Evolutionary conservation across 768 basidiomycete genomes (phyloP).

Genomic region (Trametes villosa): DNA sequence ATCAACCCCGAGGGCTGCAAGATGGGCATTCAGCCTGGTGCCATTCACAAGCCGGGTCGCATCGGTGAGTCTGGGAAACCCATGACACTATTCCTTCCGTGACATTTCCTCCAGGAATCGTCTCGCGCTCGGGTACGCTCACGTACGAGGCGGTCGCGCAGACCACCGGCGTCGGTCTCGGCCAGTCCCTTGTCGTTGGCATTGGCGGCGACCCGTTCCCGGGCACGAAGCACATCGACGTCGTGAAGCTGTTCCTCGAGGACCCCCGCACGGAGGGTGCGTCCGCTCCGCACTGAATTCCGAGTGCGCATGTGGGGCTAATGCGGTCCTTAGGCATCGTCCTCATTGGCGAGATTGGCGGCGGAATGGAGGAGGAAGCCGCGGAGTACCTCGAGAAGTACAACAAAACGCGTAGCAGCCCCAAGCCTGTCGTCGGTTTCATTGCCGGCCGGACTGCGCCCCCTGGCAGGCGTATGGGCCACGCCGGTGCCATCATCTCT

Average conservation of each 20-base stretch:
- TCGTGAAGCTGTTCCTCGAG: slow-evolving; percentile 93
- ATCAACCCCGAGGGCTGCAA: slow-evolving; percentile 98
- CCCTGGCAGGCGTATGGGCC: slow-evolving; percentile 97
- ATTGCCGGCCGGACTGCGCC: slow-evolving; percentile 98
- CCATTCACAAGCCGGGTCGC: slow-evolving; percentile 95
- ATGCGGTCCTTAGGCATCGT: slow-evolving; percentile 71
- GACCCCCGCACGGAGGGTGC: slow-evolving; percentile 92
- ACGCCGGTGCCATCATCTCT: slow-evolving; percentile 97
- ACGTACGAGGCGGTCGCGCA: slow-evolving; percentile 99
- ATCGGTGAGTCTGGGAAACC: slow-evolving; percentile 63
- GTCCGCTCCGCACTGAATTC: slow-evolving; percentile 16
- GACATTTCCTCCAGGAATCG: slow-evolving; percentile 65
- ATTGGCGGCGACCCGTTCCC: slow-evolving; percentile 99
- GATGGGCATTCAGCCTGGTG: slow-evolving; percentile 98
- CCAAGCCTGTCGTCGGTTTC: slow-evolving; percentile 97
- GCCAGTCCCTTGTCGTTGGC: slow-evolving; percentile 94
- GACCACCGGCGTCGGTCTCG: slow-evolving; percentile 93
- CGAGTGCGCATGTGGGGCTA: neutral
- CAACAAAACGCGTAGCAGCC: slow-evolving; percentile 84
- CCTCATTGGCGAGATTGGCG: slow-evolving; percentile 98
- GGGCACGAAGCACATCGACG: slow-evolving; percentile 94
- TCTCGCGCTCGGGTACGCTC: slow-evolving; percentile 93
- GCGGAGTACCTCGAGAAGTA: slow-evolving; percentile 93
- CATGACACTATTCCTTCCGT: neutral
- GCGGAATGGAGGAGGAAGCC: slow-evolving; percentile 99